A percentile compares a stretch with the other conserved stretches of the same genome.
phyloP scores from a whole-genome alignment of 306 rosid genomes.

The Argentina anserina region DNA sequence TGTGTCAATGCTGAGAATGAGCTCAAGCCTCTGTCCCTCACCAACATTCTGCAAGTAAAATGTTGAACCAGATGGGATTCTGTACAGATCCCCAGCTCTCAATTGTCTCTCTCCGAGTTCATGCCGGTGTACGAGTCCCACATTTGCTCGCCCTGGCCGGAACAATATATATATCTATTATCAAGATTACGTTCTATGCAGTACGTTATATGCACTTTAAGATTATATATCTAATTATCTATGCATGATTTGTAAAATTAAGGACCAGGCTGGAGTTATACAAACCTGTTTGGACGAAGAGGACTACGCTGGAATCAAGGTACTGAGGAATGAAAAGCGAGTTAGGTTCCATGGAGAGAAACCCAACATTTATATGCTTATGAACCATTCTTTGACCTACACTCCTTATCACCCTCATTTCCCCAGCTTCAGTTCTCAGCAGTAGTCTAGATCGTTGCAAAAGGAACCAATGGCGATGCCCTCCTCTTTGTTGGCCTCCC shows the following conservation, averaged over 20 bases:
- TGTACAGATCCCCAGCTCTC: constrained; percentile 67
- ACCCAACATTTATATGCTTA: constrained; percentile 55
- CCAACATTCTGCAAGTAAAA: constrained; percentile 57
- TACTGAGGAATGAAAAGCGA: constrained; percentile 71
- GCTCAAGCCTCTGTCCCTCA: constrained; percentile 42
- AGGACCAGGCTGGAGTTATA: background rate
- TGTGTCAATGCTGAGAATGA: constrained; percentile 67
- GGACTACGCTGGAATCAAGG: constrained; percentile 54
- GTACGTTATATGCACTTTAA: background rate
- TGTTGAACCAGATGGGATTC: constrained; percentile 71
- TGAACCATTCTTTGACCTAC: constrained; percentile 31
- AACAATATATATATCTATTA: constrained; percentile 2
- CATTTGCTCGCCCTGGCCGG: constrained; percentile 69
- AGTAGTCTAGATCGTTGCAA: constrained; percentile 38
- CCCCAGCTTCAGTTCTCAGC: constrained; percentile 65
- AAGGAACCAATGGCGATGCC: constrained; percentile 38
- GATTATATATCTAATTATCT: too few relatives aligned
- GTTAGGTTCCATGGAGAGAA: constrained; percentile 72
- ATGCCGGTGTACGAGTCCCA: constrained; percentile 48
- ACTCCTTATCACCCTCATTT: constrained; percentile 57
- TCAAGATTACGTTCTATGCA: background rate
- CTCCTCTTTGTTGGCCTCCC: background rate
- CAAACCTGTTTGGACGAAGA: constrained; percentile 59
- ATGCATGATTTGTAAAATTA: background rate
- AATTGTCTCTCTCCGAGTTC: constrained; percentile 44